phyloP scores from a whole-genome alignment of 805 yeast species.

The Candida khao-thaluensis region DNA sequence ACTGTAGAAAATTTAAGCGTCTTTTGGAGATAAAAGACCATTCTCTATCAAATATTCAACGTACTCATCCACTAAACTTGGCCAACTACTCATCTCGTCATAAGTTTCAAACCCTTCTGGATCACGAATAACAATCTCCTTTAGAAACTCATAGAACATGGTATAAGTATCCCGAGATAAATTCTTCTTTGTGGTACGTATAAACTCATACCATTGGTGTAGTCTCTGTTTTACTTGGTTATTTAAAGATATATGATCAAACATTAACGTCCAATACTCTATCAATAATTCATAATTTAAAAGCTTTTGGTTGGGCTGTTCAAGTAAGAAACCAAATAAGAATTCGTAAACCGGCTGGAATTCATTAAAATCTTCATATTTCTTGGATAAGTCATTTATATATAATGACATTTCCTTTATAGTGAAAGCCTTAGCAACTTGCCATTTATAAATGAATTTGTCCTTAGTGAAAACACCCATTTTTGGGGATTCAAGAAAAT shows the following conservation, averaged over 20 bases:
- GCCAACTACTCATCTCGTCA: slow-evolving; percentile 90
- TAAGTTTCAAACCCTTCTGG: slow-evolving; percentile 52
- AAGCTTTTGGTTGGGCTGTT: slow-evolving; percentile 52
- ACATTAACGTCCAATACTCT: slow-evolving; percentile 75
- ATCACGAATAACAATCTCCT: slow-evolving; percentile 47
- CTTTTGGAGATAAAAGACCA: not conserved
- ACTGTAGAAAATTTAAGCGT: too few species aligned
- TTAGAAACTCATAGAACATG: slow-evolving; percentile 70
- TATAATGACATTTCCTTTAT: slow-evolving; percentile 47
- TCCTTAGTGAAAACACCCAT: slow-evolving; percentile 58
- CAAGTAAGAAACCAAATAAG: slow-evolving; percentile 66
- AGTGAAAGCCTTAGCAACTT: slow-evolving; percentile 25
- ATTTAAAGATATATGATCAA: slow-evolving; percentile 28
- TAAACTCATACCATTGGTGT: slow-evolving; percentile 60
- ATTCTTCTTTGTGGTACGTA: slow-evolving; percentile 43
- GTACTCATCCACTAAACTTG: slow-evolving; percentile 80
- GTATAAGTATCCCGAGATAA: slow-evolving; percentile 81
- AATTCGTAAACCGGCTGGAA: slow-evolving; percentile 65
- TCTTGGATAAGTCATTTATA: slow-evolving; percentile 10
- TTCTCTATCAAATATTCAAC: slow-evolving; percentile 47
- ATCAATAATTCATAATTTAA: slow-evolving; percentile 60
- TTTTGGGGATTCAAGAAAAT: slow-evolving; percentile 61
- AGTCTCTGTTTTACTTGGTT: slow-evolving; percentile 26
- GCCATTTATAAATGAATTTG: slow-evolving; percentile 62
- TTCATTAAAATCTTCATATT: slow-evolving; percentile 24